phyloP scores from a whole-genome alignment of 345 rosid genomes.

The Camelina hispida region DNA sequence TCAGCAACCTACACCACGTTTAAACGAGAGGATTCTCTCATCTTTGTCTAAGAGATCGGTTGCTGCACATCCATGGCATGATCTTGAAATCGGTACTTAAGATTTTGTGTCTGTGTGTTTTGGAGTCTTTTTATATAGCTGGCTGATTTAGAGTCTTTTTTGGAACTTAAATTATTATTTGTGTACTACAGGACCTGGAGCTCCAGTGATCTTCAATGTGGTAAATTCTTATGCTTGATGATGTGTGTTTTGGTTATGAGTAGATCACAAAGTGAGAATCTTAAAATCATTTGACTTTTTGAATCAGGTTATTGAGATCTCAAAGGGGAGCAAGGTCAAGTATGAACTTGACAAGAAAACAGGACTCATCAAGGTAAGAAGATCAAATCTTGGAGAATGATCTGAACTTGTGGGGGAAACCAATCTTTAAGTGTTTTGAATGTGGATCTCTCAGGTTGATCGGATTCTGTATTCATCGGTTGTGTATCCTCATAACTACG shows the following conservation, averaged over 20 bases:
- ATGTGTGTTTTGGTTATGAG: background rate
- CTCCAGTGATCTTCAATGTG: slow-evolving; percentile 81
- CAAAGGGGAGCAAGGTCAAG: slow-evolving; percentile 99
- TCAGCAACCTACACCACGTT: slow-evolving; percentile 56
- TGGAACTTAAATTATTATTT: background rate
- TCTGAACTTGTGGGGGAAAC: slow-evolving; percentile 1
- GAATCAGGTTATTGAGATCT: slow-evolving; percentile 84
- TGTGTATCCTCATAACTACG: slow-evolving; percentile 99
- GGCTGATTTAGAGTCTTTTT: slow-evolving; percentile 19
- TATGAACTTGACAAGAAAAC: slow-evolving; percentile 97
- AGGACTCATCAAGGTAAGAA: slow-evolving; percentile 87
- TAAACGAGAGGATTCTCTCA: slow-evolving; percentile 93
- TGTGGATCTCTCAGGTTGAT: slow-evolving; percentile 67
- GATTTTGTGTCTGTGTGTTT: background rate
- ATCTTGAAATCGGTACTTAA: slow-evolving; percentile 83
- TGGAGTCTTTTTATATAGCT: background rate
- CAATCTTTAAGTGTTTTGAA: slow-evolving; percentile 1
- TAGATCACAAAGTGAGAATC: background rate
- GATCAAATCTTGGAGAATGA: background rate
- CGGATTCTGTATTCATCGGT: slow-evolving; percentile 93
- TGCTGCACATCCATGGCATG: slow-evolving; percentile 99
- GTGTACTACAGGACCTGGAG: slow-evolving; percentile 76
- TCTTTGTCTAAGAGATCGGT: slow-evolving; percentile 87
- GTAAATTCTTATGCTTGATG: slow-evolving; percentile 50
- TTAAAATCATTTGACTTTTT: slow-evolving; percentile 3